Percentiles rank a stretch among this genome's conserved stretches.
These are phyloP conservation scores for Blumeria graminis DNA, from an alignment of 2,329 filamentous ascomycete species.

Conservation along the genomic window DNA sequence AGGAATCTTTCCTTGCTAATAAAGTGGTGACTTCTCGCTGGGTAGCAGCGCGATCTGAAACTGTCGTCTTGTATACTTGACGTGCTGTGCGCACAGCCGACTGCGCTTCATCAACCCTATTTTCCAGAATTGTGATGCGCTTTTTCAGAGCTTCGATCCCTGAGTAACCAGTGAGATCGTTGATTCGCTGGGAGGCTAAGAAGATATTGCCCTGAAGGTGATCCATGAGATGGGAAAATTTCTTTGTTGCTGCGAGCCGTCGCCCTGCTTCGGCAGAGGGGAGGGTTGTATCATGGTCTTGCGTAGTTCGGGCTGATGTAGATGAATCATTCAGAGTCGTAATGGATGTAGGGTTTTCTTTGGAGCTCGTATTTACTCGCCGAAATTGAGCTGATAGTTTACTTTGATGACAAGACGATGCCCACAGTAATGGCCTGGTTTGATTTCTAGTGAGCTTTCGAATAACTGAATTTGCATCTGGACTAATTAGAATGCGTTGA, in stretches of 20 bases:
- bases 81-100: slow-evolving; percentile 46
- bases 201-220: slow-evolving; percentile 67
- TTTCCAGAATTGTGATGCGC: slow-evolving; percentile 47
- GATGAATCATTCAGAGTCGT: no score
- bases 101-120: slow-evolving; percentile 32
- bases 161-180: slow-evolving; percentile 83
- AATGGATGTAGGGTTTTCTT: no score
- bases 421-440: no score
- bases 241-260: slow-evolving; percentile 20
- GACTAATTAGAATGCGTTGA: no score
- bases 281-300: slow-evolving; percentile 15
- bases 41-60: slow-evolving; percentile 59
- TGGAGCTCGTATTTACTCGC: no score
- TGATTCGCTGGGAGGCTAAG: slow-evolving; percentile 66
- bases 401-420: no score
- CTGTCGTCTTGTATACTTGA: slow-evolving; percentile 56
- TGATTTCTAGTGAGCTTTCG: no score
- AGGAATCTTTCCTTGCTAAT: slow-evolving; percentile 79
- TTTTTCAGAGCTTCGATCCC: slow-evolving; percentile 68
- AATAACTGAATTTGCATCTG: no score
- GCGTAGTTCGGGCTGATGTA: not conserved
- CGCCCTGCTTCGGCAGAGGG: slow-evolving; percentile 23
- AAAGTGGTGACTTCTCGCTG: slow-evolving; percentile 91
- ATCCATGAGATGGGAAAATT: slow-evolving; percentile 59
- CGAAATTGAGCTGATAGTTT: no score